Evolutionary conservation across 352 stramenopile genomes (phyloP).

Genomic region (Pythium aristosporum): DNA sequence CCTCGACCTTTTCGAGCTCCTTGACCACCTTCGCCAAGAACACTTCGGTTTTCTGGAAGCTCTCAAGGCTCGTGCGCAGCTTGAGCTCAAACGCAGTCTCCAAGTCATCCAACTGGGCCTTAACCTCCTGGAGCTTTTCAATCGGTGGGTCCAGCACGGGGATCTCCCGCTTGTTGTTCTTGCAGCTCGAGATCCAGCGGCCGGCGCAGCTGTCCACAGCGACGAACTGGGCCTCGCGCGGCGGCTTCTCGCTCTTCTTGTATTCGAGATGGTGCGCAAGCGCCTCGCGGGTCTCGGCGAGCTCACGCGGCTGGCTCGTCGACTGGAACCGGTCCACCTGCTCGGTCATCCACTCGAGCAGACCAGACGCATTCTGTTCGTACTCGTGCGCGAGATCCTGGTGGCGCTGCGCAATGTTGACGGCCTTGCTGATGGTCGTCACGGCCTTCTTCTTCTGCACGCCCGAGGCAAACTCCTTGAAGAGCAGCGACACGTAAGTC

Average conservation of each 20-base stretch:
- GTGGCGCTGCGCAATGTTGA: constrained; percentile 89
- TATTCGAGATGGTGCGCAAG: constrained; percentile 72
- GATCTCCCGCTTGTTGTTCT: constrained; percentile 82
- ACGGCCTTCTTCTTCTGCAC: constrained; percentile 90
- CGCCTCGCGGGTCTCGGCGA: constrained; percentile 68
- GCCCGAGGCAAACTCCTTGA: constrained; percentile 90
- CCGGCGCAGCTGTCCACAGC: constrained; percentile 75
- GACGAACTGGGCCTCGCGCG: constrained; percentile 80
- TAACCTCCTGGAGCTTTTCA: constrained; percentile 79
- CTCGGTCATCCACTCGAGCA: constrained; percentile 70
- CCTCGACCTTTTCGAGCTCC: constrained; percentile 81
- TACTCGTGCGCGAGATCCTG: constrained; percentile 82
- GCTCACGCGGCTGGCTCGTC: constrained; percentile 60
- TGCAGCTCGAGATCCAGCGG: constrained; percentile 84
- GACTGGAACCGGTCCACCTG: constrained; percentile 80
- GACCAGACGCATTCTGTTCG: constrained; percentile 55
- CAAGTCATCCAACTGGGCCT: constrained; percentile 60
- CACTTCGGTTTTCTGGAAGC: constrained; percentile 81
- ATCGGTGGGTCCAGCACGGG: constrained; percentile 70
- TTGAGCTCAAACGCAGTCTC: constrained; percentile 76
- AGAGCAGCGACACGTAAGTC: constrained; percentile 90
- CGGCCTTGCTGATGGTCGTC: constrained; percentile 88
- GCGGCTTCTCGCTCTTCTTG: constrained; percentile 87
- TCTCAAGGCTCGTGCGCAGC: constrained; percentile 70
- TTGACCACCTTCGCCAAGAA: constrained; percentile 85